phyloP scores from a whole-genome alignment of 148 eudicot species.

The Rhododendron kiyosumense region DNA sequence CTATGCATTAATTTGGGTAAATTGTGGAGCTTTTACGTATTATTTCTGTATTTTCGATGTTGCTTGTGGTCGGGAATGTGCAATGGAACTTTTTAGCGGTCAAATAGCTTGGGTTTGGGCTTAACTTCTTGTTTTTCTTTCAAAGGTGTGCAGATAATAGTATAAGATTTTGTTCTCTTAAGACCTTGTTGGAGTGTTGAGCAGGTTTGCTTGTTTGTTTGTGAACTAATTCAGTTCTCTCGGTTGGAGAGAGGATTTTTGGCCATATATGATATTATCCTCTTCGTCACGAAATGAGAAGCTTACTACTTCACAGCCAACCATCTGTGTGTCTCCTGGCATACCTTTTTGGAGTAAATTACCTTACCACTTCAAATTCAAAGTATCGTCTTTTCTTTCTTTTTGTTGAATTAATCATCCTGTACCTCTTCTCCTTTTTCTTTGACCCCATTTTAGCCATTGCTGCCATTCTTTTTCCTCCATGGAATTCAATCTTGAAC shows the following conservation, averaged over 20 bases:
- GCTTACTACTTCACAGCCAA: neutral
- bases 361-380: neutral
- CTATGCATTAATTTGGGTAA: constrained; percentile 8
- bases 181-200: neutral
- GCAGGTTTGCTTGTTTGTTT: constrained; percentile 12
- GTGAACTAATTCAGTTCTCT: neutral
- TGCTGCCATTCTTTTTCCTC: neutral
- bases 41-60: constrained; percentile 12
- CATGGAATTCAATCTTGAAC: neutral
- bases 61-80: constrained; percentile 22
- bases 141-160: constrained; percentile 19
- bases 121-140: constrained; percentile 16
- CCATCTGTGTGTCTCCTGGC: neutral
- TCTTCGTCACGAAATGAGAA: neutral
- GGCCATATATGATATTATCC: neutral
- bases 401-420: neutral
- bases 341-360: too few species aligned
- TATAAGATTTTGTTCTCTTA: neutral
- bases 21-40: constrained; percentile 12
- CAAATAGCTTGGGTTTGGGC: constrained; percentile 23
- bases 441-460: neutral
- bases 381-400: neutral
- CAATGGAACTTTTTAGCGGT: constrained; percentile 19
- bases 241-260: neutral
- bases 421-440: neutral